These are phyloP conservation scores for Inosperma sp. DNA, from an alignment of 768 basidiomycete genomes.

Conservation along the genomic window DNA sequence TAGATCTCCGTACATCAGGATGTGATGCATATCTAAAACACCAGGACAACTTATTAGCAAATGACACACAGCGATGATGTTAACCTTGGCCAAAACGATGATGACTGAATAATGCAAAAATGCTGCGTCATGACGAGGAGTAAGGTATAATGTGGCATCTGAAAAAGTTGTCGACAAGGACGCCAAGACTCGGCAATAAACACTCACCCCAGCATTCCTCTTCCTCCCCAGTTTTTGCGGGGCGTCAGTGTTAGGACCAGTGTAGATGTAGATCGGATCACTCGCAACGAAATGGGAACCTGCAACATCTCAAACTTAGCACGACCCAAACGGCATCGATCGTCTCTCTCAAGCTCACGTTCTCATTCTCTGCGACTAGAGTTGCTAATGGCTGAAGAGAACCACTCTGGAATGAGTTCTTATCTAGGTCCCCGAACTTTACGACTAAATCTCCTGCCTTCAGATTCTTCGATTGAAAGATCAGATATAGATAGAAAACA, in stretches of 20 bases:
- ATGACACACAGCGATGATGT: no score
- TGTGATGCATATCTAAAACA: no score
- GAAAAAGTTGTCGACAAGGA: neutral
- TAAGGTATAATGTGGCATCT: conserved; percentile 65
- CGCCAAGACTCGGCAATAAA: neutral
- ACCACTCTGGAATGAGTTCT: conserved; percentile 44
- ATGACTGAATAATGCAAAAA: no score
- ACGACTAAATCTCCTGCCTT: conserved; percentile 65
- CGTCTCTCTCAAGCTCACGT: conserved; percentile 44
- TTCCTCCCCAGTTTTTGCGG: conserved; percentile 77
- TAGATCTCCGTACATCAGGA: no score
- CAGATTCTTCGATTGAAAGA: conserved; percentile 48
- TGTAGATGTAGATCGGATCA: conserved; percentile 46
- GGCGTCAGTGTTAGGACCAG: conserved; percentile 60
- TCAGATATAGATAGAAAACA: neutral
- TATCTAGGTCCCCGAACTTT: conserved; percentile 64
- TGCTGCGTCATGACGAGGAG: conserved; percentile 5
- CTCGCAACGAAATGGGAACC: conserved; percentile 55
- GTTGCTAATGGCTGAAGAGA: conserved; percentile 65
- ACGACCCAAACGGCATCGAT: neutral
- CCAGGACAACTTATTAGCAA: no score
- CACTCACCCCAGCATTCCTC: conserved; percentile 76
- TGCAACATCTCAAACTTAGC: conserved; percentile 24
- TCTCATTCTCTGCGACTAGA: conserved; percentile 73
- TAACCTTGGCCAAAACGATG: no score